Evolutionary conservation across 1,284 basidiomycete genomes (phyloP), one percentile per base, ranked within the genome.

Genomic region (Ceratobasidium theobromae): DNA sequence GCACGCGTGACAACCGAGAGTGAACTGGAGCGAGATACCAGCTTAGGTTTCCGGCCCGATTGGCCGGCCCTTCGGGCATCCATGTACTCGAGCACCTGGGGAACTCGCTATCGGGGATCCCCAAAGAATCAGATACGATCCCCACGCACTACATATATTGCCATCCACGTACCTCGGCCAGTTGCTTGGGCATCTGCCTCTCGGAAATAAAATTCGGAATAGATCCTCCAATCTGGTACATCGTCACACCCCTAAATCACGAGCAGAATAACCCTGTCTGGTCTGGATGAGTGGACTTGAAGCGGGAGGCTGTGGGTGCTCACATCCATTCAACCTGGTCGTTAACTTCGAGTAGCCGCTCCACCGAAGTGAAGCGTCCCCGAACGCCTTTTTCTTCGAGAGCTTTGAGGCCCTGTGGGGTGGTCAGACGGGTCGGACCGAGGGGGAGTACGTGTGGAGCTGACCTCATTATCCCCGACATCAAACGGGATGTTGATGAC

Each of bases 401-500:
- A 69, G 82, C 83, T 4, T 79, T 79, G 9, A 88, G 79, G 14
- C 86, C 85, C 64, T 79, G 74, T 67, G 43, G 5, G 8, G 43
- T 14, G 9, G 18, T 14, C 6, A 45, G 9, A 6, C 9, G 18
- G 8, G 43, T 11, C 9, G 43, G 43, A 21, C 5, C 9, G 12
- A 21, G 6, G 5, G 18, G 16, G 16, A 52, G 28, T 5, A 9
- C 2, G 16, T 3, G 6, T 25, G 46, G 45, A 45, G 18, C 58
- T 62, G 12, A 62, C 58, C 58, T 70, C 67, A 32, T 68, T 65
- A 27, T 51, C 64, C 25, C 35, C 60, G 18, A 62, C 48, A 73
- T 91, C 86, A 21, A 91, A 79, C 1, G 89, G 87, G 21, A 91
- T 79, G 28, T 86, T 88, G n/a, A 90, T 79, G 45, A 91, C 81